phyloP scores from a whole-genome alignment of 768 basidiomycete genomes.

The Lactifluus subvellereus region DNA sequence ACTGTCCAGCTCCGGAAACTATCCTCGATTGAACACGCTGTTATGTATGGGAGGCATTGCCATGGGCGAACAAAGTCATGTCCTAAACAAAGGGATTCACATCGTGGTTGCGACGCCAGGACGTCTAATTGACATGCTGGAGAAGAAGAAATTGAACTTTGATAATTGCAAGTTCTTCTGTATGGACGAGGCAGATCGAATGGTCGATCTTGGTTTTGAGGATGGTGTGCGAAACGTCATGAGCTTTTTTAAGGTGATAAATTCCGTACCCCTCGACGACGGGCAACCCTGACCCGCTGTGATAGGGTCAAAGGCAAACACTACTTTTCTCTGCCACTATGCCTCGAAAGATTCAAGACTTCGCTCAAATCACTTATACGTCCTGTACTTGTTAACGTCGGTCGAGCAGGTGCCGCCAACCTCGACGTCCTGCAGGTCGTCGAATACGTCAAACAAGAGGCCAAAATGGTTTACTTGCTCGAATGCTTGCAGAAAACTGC shows the following conservation, averaged over 20 bases:
- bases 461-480: conserved; percentile 98
- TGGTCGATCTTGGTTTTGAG: conserved; percentile 99
- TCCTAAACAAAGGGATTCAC: conserved; percentile 87
- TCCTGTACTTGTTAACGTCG: conserved; percentile 94
- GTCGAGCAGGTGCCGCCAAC: conserved; percentile 96
- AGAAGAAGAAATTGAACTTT: conserved; percentile 89
- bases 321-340: conserved; percentile 97
- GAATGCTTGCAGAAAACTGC: conserved; percentile 98
- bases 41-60: conserved; percentile 97
- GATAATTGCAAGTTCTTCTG: conserved; percentile 93
- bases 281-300: not conserved
- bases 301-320: conserved; percentile 90
- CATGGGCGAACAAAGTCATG: conserved; percentile 95
- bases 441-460: conserved; percentile 99
- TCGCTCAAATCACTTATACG: conserved; percentile 92
- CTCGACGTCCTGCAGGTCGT: conserved; percentile 94
- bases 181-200: conserved; percentile 99
- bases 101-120: conserved; percentile 97
- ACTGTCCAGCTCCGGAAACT: conserved; percentile 70
- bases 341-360: conserved; percentile 98
- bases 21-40: conserved; percentile 81
- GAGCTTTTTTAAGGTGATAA: conserved; percentile 89
- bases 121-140: conserved; percentile 94
- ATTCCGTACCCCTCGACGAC: not conserved
- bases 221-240: conserved; percentile 98